Conservation (phyloP, 805 yeast species). For the Wickerhamiella shivajii region DNA sequence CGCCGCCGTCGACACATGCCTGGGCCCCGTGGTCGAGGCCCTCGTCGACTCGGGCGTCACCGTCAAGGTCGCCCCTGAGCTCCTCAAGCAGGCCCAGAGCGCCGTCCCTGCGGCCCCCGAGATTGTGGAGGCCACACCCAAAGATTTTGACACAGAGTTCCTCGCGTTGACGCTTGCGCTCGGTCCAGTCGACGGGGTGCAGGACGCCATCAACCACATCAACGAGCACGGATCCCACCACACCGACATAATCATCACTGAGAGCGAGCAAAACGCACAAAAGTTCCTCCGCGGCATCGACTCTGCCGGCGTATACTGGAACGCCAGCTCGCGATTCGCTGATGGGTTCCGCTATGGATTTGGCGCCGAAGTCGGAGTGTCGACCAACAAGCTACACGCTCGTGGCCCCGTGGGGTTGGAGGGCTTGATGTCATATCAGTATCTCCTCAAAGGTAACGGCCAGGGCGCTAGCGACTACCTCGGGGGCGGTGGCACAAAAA, state of each 20-base stretch:
- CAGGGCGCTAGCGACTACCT: constrained; percentile 83
- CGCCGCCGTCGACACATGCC: constrained; percentile 25
- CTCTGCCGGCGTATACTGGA: constrained; percentile 96
- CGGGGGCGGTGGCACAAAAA: constrained; percentile 81
- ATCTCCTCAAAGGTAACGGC: constrained; percentile 82
- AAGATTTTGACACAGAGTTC: constrained; percentile 73
- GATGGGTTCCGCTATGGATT: constrained; percentile 98
- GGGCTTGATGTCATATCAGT: constrained; percentile 91
- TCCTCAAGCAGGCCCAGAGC: constrained; percentile 33
- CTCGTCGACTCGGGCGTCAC: constrained; percentile 56
- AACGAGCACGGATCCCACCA: constrained; percentile 90
- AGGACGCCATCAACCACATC: constrained; percentile 72
- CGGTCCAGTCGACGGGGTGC: constrained; percentile 39
- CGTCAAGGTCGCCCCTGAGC: constrained; percentile 34
- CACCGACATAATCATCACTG: constrained; percentile 85
- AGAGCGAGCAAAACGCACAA: constrained; percentile 54
- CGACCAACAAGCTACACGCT: constrained; percentile 93
- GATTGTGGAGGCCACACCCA: constrained; percentile 31
- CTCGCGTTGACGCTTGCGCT: constrained; percentile 74
- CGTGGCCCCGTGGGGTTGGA: constrained; percentile 98
- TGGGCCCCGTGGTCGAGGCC: constrained; percentile 21
- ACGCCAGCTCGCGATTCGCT: constrained; percentile 91
- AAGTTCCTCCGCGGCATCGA: constrained; percentile 72
- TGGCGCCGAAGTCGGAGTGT: constrained; percentile 96
- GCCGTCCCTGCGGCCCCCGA: constrained; percentile 17